Evolutionary conservation across 2,329 filamentous ascomycete species (phyloP).

Genomic region (Didymella glomerata): DNA sequence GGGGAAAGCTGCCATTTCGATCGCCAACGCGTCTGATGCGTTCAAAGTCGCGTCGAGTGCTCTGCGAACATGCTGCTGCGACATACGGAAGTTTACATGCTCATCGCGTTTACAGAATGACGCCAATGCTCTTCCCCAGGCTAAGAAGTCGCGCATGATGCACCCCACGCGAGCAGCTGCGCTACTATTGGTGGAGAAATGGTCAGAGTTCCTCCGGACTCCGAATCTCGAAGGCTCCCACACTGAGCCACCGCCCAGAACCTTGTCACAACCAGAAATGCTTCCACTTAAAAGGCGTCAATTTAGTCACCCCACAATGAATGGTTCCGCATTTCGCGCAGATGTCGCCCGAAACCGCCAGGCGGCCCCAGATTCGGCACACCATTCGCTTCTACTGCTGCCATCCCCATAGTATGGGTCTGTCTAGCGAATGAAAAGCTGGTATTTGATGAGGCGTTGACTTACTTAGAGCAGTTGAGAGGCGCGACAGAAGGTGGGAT

Average conservation of each 20-base stretch:
- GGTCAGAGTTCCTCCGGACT: slow-evolving; percentile 22
- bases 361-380: slow-evolving; percentile 38
- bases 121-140: slow-evolving; percentile 41
- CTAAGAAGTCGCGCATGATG: slow-evolving; percentile 37
- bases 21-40: slow-evolving; percentile 5
- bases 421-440: slow-evolving; percentile 40
- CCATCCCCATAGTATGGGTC: slow-evolving; percentile 25
- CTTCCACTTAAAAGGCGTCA: slow-evolving; percentile 33
- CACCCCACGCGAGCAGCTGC: slow-evolving; percentile 38
- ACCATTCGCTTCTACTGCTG: slow-evolving; percentile 34
- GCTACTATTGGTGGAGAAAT: slow-evolving; percentile 45
- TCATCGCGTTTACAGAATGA: slow-evolving; percentile 20
- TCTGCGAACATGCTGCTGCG: slow-evolving; percentile 12
- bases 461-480: slow-evolving; percentile 33
- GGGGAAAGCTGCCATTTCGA: slow-evolving; percentile 14
- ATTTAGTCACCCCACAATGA: slow-evolving; percentile 50
- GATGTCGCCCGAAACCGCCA: slow-evolving; percentile 40
- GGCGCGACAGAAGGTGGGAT: slow-evolving; percentile 42
- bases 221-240: slow-evolving; percentile 23
- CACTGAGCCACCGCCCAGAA: slow-evolving; percentile 38
- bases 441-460: slow-evolving; percentile 34
- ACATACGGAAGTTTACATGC: slow-evolving; percentile 13
- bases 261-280: slow-evolving; percentile 33
- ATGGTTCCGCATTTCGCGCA: slow-evolving; percentile 47
- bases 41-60: neutral